Conservation (phyloP, 495 filamentous ascomycete species). For the Aspergillus ostianus region DNA sequence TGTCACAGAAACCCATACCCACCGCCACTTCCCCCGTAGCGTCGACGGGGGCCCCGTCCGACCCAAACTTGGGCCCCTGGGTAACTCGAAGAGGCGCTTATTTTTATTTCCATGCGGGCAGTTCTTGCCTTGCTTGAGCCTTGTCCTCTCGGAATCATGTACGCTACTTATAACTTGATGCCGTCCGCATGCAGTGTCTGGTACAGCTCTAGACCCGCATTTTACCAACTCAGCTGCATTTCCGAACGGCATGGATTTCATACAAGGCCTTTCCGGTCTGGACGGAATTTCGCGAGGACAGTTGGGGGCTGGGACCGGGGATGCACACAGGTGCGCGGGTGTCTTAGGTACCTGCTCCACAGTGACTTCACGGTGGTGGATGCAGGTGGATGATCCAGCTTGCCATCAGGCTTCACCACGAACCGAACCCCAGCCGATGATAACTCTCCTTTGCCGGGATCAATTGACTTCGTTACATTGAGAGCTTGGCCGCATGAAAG, state of each 20-base stretch:
- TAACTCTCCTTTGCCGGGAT: not conserved
- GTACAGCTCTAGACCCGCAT: not conserved
- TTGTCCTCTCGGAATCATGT: not conserved
- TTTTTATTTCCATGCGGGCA: not conserved
- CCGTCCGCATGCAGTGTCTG: not conserved
- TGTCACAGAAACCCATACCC: not conserved
- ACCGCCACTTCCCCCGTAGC: not conserved
- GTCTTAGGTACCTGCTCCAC: not conserved
- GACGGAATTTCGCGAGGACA: not conserved
- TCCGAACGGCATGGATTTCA: not conserved
- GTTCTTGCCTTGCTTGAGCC: not conserved
- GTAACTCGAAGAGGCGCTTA: not conserved
- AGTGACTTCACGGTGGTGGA: not conserved
- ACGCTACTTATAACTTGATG: not conserved
- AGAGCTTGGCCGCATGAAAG: not conserved
- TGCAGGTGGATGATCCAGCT: not conserved
- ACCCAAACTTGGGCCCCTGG: not conserved
- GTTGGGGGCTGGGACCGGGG: not conserved
- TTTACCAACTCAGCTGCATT: no score
- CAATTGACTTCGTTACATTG: not conserved
- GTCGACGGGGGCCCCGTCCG: not conserved
- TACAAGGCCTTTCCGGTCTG: not conserved
- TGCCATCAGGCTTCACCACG: not conserved
- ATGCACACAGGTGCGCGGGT: no score
- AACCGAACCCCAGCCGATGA: not conserved